phyloP scores from a whole-genome alignment of 495 filamentous ascomycete species.

The Clohesyomyces aquaticus region DNA sequence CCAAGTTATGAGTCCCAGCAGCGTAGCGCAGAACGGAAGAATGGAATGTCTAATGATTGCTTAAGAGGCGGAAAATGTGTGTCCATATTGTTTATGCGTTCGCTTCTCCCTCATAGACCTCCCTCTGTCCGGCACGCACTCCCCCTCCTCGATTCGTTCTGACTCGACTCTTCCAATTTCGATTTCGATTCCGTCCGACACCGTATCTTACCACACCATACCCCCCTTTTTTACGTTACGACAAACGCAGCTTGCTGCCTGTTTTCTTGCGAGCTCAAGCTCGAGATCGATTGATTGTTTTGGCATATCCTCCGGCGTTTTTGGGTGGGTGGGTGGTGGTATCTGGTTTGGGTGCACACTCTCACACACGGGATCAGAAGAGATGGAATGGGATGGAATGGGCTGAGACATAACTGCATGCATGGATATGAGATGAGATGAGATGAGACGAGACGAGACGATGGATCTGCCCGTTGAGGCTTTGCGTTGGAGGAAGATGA shows the following conservation, averaged over 20 bases:
- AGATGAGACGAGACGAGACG: background rate
- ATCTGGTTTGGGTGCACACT: background rate
- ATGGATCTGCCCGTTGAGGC: no score
- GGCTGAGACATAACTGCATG: no score
- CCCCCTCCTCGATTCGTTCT: no score
- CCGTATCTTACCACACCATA: no score
- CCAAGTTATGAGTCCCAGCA: no score
- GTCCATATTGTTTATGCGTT: no score
- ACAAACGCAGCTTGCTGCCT: background rate
- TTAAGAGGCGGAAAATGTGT: background rate
- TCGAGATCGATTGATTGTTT: no score
- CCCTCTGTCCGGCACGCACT: no score
- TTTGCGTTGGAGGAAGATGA: background rate
- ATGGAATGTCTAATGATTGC: background rate
- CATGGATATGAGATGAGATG: background rate
- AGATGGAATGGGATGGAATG: no score
- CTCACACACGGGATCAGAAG: no score
- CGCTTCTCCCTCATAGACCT: no score
- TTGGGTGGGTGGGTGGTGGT: no score
- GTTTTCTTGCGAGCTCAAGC: background rate
- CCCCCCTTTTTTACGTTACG: background rate
- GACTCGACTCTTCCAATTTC: background rate
- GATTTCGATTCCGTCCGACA: background rate
- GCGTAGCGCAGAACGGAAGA: background rate
- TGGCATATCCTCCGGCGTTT: background rate